These are phyloP conservation scores for Euclidium syriacum DNA, from an alignment of 345 rosid genomes.

Conservation along the genomic window DNA sequence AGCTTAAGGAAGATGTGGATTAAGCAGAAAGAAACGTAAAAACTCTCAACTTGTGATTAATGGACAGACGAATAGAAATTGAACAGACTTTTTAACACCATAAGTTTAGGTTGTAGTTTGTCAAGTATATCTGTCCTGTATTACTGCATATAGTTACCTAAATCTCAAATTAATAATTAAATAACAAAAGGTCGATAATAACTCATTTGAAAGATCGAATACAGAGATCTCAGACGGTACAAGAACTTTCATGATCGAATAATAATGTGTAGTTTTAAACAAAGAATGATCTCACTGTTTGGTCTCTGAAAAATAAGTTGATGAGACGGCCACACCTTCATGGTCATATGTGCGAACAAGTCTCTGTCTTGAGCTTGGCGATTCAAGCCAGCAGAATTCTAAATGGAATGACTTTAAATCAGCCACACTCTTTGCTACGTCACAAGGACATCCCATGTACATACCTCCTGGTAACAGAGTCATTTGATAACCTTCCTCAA, in stretches of 20 bases:
- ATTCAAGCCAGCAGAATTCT: slow-evolving; percentile 85
- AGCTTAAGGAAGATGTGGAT: too few relatives aligned
- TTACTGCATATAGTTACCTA: too few relatives aligned
- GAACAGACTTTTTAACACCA: too few relatives aligned
- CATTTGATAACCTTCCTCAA: slow-evolving; percentile 68
- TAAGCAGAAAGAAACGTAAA: too few relatives aligned
- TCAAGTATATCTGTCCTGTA: too few relatives aligned
- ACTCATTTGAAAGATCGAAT: not conserved
- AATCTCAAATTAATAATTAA: too few relatives aligned
- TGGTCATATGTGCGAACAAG: slow-evolving; percentile 74
- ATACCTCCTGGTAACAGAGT: slow-evolving; percentile 78
- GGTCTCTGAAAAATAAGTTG: slow-evolving; percentile 66
- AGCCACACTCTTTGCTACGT: slow-evolving; percentile 58
- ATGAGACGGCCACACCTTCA: slow-evolving; percentile 83
- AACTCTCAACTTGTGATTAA: too few relatives aligned
- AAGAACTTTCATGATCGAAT: not conserved
- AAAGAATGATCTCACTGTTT: slow-evolving; percentile 38
- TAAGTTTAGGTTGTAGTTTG: too few relatives aligned
- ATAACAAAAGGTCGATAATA: too few relatives aligned
- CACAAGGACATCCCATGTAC: slow-evolving; percentile 82
- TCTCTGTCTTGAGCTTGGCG: slow-evolving; percentile 63
- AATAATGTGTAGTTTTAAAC: not conserved
- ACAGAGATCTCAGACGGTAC: not conserved
- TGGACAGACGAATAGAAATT: too few relatives aligned
- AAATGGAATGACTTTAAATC: slow-evolving; percentile 75